Conservation (phyloP, 2,329 filamentous ascomycete species). For the Ceratocystis papillata region DNA sequence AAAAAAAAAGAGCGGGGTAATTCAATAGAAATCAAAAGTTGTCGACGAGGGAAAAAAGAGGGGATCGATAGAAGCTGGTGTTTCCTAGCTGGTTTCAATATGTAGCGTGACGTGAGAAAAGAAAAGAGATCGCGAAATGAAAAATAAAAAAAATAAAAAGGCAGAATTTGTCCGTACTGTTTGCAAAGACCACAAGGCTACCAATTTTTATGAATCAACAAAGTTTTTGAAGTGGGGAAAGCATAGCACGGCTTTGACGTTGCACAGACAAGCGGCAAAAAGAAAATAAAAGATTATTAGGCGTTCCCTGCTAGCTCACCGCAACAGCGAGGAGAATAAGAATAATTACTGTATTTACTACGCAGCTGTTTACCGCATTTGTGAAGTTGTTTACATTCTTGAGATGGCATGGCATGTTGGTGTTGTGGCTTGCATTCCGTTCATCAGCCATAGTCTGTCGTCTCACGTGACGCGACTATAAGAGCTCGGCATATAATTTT, state of each 20-base stretch:
- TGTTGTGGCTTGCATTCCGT: too few relatives aligned
- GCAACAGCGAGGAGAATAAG: not conserved
- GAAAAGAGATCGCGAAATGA: not conserved
- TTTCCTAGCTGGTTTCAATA: not conserved
- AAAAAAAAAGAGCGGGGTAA: not conserved
- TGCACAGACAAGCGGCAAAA: not conserved
- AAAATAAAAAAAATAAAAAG: not conserved
- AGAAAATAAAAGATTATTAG: not conserved
- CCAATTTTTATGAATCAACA: constrained; percentile 5
- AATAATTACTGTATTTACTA: not conserved
- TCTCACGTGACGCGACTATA: too few relatives aligned
- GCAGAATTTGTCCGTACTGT: not conserved
- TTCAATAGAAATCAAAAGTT: constrained; percentile 20
- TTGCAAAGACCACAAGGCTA: not conserved
- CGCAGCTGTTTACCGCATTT: too few relatives aligned
- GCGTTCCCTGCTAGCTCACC: too few relatives aligned
- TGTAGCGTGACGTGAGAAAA: not conserved
- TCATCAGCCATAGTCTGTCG: too few relatives aligned
- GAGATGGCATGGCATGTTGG: too few relatives aligned
- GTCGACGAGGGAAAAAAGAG: constrained; percentile 13
- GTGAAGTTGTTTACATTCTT: too few relatives aligned
- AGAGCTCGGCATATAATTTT: too few relatives aligned
- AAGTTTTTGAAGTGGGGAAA: constrained; percentile 12
- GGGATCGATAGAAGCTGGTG: constrained; percentile 17
- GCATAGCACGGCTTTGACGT: not conserved